A percentile compares a stretch with the other conserved stretches of the same genome.
phyloP scores from a whole-genome alignment of 129 eudicot species.

The Flaveria trinervia region DNA sequence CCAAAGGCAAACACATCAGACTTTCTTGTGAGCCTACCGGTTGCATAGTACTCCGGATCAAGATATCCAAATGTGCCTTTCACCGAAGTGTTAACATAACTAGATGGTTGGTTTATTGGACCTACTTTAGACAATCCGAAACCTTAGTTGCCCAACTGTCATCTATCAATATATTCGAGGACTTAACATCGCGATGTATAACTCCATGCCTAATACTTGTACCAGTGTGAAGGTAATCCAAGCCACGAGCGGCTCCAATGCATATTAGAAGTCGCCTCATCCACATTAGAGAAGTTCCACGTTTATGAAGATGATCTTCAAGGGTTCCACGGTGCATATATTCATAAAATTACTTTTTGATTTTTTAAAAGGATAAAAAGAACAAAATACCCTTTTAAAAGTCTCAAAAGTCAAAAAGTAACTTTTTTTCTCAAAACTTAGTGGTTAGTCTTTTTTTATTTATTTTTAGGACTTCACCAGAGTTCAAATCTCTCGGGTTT shows the following conservation, averaged over 20 bases:
- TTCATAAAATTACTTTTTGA: too few relatives aligned
- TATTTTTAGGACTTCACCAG: too few relatives aligned
- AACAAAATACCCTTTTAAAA: too few relatives aligned
- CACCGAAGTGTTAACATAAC: conserved; percentile 2
- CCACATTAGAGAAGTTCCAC: not conserved
- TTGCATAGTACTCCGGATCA: conserved; percentile 25
- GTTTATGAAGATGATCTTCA: conserved; percentile 14
- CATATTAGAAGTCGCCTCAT: conserved; percentile 6
- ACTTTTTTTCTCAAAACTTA: too few relatives aligned
- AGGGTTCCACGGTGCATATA: conserved; percentile 12
- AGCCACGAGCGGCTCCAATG: conserved; percentile 13
- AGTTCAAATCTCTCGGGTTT: too few relatives aligned
- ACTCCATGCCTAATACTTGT: not conserved
- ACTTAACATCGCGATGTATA: conserved; percentile 18
- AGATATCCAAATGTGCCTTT: conserved; percentile 29
- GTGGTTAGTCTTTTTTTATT: too few relatives aligned
- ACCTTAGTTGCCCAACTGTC: conserved; percentile 9
- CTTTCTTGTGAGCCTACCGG: conserved; percentile 29
- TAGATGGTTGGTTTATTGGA: not conserved
- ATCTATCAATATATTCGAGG: conserved; percentile 12
- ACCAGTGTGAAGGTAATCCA: conserved; percentile 23
- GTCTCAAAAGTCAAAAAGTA: too few relatives aligned
- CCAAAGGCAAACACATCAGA: conserved; percentile 40
- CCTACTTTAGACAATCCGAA: conserved; percentile 20
- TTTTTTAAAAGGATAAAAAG: too few relatives aligned